Conservation (phyloP, 352 stramenopile species). For the Pythium monospermum region DNA sequence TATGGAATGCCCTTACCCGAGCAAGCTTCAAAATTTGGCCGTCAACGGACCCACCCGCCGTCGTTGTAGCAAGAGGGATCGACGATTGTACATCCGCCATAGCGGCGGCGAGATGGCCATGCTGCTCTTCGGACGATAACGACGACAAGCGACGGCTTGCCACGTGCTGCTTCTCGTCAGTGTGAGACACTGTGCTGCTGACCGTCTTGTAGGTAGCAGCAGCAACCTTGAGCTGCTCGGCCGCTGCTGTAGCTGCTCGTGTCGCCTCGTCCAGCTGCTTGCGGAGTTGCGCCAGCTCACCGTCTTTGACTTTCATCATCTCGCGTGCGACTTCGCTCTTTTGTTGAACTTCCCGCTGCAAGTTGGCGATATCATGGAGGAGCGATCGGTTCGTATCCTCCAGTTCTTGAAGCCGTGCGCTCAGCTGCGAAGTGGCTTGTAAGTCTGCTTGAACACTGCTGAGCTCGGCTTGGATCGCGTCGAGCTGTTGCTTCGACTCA, state of each 20-base stretch:
- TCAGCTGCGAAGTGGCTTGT: constrained; percentile 24
- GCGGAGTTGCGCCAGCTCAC: constrained; percentile 41
- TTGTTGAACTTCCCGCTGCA: constrained; percentile 34
- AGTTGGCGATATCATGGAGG: constrained; percentile 17
- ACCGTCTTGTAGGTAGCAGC: too few species aligned
- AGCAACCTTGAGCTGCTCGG: constrained; percentile 12
- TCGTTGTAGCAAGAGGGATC: constrained; percentile 33
- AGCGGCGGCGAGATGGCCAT: constrained; percentile 6
- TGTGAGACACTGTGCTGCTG: too few species aligned
- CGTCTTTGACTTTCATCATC: constrained; percentile 45
- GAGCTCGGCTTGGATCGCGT: constrained; percentile 32
- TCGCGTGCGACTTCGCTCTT: constrained; percentile 38
- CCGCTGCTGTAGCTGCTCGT: constrained; percentile 20
- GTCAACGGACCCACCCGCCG: constrained; percentile 12
- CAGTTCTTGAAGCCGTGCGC: constrained; percentile 35
- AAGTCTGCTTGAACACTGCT: constrained; percentile 21
- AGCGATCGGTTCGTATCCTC: constrained; percentile 29
- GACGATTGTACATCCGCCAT: constrained; percentile 32
- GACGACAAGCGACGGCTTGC: neutral
- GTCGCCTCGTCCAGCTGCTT: constrained; percentile 43
- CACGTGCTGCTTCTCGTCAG: neutral
- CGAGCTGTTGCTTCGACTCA: constrained; percentile 25
- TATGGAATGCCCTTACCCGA: too few species aligned
- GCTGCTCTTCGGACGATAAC: neutral
- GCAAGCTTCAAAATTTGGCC: constrained; percentile 26